Conservation (phyloP, 495 filamentous ascomycete genomes). For the Bacidia gigantensis region DNA sequence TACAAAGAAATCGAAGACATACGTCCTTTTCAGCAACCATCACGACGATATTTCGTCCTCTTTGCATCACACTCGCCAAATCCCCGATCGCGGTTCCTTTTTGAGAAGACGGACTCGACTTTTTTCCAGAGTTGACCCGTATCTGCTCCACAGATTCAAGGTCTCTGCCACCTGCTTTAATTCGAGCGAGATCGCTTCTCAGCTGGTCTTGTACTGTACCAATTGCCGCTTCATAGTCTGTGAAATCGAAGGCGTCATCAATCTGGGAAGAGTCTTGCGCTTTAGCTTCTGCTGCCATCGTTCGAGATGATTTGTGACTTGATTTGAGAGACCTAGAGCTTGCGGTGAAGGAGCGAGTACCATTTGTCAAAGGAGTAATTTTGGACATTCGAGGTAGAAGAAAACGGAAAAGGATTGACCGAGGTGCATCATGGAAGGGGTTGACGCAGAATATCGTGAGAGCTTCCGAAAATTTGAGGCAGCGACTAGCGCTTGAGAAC, state of each 20-base stretch:
- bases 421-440: too few species aligned
- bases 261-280: background rate
- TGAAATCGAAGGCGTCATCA: constrained; percentile 14
- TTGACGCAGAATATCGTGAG: too few species aligned
- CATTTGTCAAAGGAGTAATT: too few species aligned
- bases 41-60: constrained; percentile 6
- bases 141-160: background rate
- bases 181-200: background rate
- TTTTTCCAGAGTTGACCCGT: constrained; percentile 3
- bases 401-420: too few species aligned
- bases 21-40: constrained; percentile 6
- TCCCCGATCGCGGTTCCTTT: constrained; percentile 6
- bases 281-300: background rate
- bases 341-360: constrained; percentile 6
- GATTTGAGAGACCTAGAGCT: constrained; percentile 6
- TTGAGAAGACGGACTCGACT: background rate
- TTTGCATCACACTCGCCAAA: constrained; percentile 11
- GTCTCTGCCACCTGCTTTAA: background rate
- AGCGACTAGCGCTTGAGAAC: too few species aligned
- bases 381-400: too few species aligned
- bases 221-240: constrained; percentile 11
- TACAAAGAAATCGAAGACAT: constrained; percentile 10
- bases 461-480: too few species aligned
- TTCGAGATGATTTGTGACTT: background rate
- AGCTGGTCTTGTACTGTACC: background rate